Base-by-base conservation (phyloP, 257 asterid species). In the Gentiana dahurica region DNA sequence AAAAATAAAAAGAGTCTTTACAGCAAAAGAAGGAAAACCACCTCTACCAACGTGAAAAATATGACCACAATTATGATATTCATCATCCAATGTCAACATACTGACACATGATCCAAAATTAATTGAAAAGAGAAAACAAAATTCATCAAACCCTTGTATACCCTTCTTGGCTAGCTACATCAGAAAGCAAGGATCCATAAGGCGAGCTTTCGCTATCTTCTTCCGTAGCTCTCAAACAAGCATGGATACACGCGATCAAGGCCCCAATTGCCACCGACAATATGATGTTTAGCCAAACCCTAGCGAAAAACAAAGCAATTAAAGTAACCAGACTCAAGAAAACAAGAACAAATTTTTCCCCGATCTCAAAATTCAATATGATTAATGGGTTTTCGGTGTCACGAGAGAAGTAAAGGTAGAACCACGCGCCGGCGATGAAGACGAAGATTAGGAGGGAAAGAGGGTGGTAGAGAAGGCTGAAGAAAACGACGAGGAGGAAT, bases 101-200 rank as follows among this genome's bases (percentile, higher is more conserved):
- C 4, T 8, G 44, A 44, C 11, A 37, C 57, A 34, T 34, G 35
- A 15, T 53, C 12, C 37, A 9, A 41, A 57, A 56, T 10, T 3
- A 2, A 57, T 39, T 6, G 10, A 1, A 32, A 43, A 55, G 24
- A 56, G 10, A 9, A 53, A 34, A 24, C 24, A 2, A 32, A 34
- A 53, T 8, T 56, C 8, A 46, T 87, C 89, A 88, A 62, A 82
- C 90, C 62, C 84, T 79, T 32, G 85, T 62, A 59, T 87, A 87
- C 49, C 95, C 98, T 63, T 78, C 72, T 7, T 93, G 95, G 65
- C 82, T 76, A 63, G 85, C 95, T 34, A 73, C 84, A 8, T 73
- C 89, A 65, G 82, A 80, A 10, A 92, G 85, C 85, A 92, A 70
- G 51, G 90, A 64, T 5, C 96, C 98, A 53, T 85, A 88, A 2